Evolutionary conservation across 1,139 yeast genomes (phyloP).

Genomic region (Yamadazyma pseudoaaseri): DNA sequence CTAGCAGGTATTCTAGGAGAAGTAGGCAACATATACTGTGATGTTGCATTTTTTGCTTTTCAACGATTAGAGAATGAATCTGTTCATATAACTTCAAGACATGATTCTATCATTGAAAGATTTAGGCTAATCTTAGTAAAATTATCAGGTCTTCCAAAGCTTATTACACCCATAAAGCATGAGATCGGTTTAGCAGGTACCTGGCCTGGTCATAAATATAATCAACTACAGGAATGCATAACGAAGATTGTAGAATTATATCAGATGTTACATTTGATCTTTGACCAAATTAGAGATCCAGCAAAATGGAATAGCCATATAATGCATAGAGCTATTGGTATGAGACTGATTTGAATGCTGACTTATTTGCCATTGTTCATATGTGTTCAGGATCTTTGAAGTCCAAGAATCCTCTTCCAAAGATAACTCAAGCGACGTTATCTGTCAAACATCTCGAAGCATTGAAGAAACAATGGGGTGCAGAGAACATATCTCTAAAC

Average conservation of each 20-base stretch:
- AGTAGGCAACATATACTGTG: slow-evolving; percentile 31
- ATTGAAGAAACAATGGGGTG: slow-evolving; percentile 32
- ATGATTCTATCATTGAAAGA: slow-evolving; percentile 24
- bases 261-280: slow-evolving; percentile 21
- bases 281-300: slow-evolving; percentile 29
- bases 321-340: slow-evolving; percentile 30
- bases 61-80: slow-evolving; percentile 21
- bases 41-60: slow-evolving; percentile 28
- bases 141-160: slow-evolving; percentile 21
- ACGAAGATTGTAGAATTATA: slow-evolving; percentile 31
- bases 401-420: slow-evolving; percentile 29
- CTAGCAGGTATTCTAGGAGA: slow-evolving; percentile 24
- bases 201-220: slow-evolving; percentile 36
- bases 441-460: slow-evolving; percentile 32
- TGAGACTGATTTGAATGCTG: slow-evolving; percentile 28
- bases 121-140: slow-evolving; percentile 23
- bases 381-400: slow-evolving; percentile 34
- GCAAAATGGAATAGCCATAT: slow-evolving; percentile 28
- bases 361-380: slow-evolving; percentile 29
- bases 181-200: slow-evolving; percentile 32
- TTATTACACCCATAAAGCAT: slow-evolving; percentile 29
- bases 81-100: slow-evolving; percentile 20
- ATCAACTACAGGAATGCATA: slow-evolving; percentile 22
- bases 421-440: slow-evolving; percentile 32
- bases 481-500: slow-evolving; percentile 21